phyloP scores from a whole-genome alignment of 768 basidiomycete genomes.

The Serendipita indica region DNA sequence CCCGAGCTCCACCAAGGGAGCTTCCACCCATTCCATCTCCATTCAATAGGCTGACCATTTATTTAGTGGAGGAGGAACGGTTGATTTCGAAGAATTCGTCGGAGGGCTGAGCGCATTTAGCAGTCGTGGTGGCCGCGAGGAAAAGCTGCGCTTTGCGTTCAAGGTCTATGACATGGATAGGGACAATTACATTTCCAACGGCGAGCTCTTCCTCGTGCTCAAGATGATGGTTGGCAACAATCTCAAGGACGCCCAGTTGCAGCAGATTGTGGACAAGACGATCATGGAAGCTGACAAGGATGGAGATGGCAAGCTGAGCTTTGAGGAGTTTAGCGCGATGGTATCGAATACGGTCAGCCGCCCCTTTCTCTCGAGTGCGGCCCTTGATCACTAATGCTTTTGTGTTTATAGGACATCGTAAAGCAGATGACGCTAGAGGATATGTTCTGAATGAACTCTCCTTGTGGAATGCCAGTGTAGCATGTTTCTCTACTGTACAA shows the following conservation, averaged over 20 bases:
- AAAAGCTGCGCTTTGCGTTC: conserved; percentile 95
- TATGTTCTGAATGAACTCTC: conserved; percentile 44
- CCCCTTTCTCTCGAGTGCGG: not conserved
- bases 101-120: conserved; percentile 96
- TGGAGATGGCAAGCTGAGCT: conserved; percentile 91
- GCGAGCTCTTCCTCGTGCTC: conserved; percentile 92
- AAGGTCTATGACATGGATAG: conserved; percentile 99
- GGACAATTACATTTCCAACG: conserved; percentile 95
- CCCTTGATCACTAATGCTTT: conserved; percentile 5
- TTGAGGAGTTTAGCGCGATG: conserved; percentile 93
- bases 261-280: conserved; percentile 99
- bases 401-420: conserved; percentile 67
- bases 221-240: conserved; percentile 99
- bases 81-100: conserved; percentile 99
- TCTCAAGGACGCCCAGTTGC: conserved; percentile 96
- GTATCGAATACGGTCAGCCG: conserved; percentile 81
- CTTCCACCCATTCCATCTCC: not conserved
- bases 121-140: conserved; percentile 89
- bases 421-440: conserved; percentile 98
- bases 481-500: not conserved
- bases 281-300: conserved; percentile 99
- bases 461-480: too few relatives aligned
- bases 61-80: conserved; percentile 85
- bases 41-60: not conserved
- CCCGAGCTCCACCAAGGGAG: not conserved